Evolutionary conservation across 2,329 filamentous ascomycete genomes (phyloP).

Genomic region (Ciborinia camelliae): DNA sequence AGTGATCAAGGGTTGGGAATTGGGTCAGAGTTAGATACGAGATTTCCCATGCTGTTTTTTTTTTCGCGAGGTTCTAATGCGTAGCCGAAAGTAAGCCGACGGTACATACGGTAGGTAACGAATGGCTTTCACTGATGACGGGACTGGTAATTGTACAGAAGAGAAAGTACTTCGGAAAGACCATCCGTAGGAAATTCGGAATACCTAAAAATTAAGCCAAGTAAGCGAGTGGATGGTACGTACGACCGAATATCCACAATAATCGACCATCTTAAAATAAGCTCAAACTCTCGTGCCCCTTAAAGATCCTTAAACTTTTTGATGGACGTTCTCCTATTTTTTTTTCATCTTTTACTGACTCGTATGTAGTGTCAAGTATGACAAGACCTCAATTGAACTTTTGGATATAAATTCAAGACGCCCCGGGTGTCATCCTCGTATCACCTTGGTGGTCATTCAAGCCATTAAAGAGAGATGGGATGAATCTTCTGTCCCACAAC

Average conservation of each 20-base stretch:
- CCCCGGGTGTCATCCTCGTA: background rate
- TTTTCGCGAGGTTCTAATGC: constrained; percentile 7
- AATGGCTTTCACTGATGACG: background rate
- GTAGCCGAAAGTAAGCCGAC: background rate
- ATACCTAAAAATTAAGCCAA: background rate
- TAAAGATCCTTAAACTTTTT: background rate
- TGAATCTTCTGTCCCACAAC: background rate
- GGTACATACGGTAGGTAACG: background rate
- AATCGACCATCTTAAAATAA: background rate
- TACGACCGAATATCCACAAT: background rate
- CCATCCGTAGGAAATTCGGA: background rate
- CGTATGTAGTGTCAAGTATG: background rate
- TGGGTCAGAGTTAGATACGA: constrained; percentile 5
- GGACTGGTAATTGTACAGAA: background rate
- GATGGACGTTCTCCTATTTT: too few species aligned
- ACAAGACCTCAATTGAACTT: background rate
- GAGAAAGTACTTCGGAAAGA: background rate
- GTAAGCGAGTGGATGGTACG: constrained; percentile 1
- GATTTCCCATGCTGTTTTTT: constrained; percentile 12
- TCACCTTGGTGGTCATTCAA: background rate
- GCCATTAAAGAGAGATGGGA: constrained; percentile 3
- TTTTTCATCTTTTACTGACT: background rate
- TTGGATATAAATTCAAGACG: background rate
- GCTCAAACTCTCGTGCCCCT: constrained; percentile 1
- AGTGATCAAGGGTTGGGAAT: constrained; percentile 2